These are phyloP conservation scores for Hypoxylon fuscum DNA, from an alignment of 495 filamentous ascomycete species.

Conservation along the genomic window DNA sequence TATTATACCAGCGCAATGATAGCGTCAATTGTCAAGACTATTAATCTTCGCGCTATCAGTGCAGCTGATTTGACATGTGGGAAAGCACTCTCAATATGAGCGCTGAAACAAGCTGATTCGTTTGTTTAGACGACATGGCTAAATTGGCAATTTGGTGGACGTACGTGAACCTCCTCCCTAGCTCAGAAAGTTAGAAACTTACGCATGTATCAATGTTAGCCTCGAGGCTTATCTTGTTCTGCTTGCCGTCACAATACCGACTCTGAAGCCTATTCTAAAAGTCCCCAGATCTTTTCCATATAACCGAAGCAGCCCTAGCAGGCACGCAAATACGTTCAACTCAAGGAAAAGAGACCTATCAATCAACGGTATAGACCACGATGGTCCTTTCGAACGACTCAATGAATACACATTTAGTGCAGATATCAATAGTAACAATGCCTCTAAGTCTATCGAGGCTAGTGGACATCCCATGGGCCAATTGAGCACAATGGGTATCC, in stretches of 20 bases:
- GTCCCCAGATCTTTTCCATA: background rate
- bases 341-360: background rate
- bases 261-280: background rate
- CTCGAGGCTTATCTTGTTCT: conserved; percentile 11
- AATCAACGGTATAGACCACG: too few relatives aligned
- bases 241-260: conserved; percentile 6
- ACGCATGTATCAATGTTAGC: background rate
- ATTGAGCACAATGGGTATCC: too few relatives aligned
- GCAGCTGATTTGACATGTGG: background rate
- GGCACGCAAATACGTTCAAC: background rate
- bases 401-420: too few relatives aligned
- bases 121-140: conserved; percentile 7
- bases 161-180: background rate
- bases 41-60: background rate
- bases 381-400: too few relatives aligned
- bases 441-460: too few relatives aligned
- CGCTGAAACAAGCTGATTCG: too few relatives aligned
- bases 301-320: background rate
- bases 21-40: conserved; percentile 3
- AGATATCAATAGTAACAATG: too few relatives aligned
- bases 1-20: background rate
- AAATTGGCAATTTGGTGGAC: conserved; percentile 11
- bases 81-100: background rate
- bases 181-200: background rate
- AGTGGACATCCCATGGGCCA: too few relatives aligned